phyloP scores from a whole-genome alignment of 164 flowering plant species.

The Kingdonia uniflora region DNA sequence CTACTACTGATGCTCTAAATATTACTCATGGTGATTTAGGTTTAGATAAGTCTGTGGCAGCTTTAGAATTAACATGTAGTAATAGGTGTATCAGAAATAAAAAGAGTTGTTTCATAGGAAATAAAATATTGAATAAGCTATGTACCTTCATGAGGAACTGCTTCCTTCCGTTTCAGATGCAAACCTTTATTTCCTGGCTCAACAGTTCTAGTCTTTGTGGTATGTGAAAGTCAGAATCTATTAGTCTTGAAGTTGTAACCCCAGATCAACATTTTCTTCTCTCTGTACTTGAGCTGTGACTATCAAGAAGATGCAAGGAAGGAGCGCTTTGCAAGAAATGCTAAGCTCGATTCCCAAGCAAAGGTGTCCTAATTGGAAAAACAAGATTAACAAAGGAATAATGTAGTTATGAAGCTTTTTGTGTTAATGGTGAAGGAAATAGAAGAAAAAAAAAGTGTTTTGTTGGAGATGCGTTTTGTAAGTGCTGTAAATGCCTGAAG shows the following conservation, averaged over 20 bases:
- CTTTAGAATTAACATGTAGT: no score
- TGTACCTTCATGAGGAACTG: conserved; percentile 12
- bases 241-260: no score
- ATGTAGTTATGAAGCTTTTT: conserved; percentile 1
- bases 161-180: conserved; percentile 21
- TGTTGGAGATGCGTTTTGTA: no score
- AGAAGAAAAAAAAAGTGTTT: no score
- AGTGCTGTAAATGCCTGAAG: background rate
- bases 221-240: no score
- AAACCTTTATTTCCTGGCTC: conserved; percentile 21
- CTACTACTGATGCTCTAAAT: no score
- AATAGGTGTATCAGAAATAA: no score
- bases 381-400: conserved; percentile 18
- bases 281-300: conserved; percentile 8
- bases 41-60: no score
- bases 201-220: no score
- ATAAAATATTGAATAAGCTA: no score
- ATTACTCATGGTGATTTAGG: no score
- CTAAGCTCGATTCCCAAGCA: conserved; percentile 14
- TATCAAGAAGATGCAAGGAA: conserved; percentile 18
- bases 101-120: no score
- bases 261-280: conserved; percentile 7
- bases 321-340: conserved; percentile 13
- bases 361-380: conserved; percentile 9
- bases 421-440: background rate